Conservation (phyloP, 306 rosid genomes). For the Cicer bijugum region DNA sequence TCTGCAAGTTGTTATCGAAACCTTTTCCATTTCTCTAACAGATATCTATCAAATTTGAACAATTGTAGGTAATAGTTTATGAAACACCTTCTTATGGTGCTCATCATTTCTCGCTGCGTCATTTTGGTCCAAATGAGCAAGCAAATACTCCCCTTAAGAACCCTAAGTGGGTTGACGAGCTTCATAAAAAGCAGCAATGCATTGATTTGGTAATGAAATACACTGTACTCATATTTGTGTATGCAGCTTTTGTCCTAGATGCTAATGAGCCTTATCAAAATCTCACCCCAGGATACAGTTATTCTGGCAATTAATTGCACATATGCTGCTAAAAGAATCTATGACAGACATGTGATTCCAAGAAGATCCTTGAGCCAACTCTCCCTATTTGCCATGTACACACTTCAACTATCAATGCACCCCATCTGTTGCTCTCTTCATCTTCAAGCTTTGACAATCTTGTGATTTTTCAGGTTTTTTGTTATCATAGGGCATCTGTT, state of each 20-base stretch:
- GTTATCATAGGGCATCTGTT: slow-evolving; percentile 61
- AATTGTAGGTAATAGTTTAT: slow-evolving; percentile 71
- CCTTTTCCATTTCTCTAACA: slow-evolving; percentile 41
- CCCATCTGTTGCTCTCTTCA: slow-evolving; percentile 31
- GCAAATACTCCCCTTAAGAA: slow-evolving; percentile 54
- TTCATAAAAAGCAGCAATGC: slow-evolving; percentile 60
- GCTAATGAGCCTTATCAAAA: slow-evolving; percentile 42
- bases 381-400: slow-evolving; percentile 52
- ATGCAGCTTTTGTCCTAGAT: slow-evolving; percentile 30
- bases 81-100: slow-evolving; percentile 72
- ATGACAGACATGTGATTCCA: slow-evolving; percentile 52
- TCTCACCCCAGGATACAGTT: slow-evolving; percentile 65
- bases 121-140: slow-evolving; percentile 55
- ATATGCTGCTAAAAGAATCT: slow-evolving; percentile 58
- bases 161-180: slow-evolving; percentile 82
- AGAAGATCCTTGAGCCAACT: slow-evolving; percentile 54
- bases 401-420: slow-evolving; percentile 36
- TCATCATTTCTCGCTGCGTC: slow-evolving; percentile 72
- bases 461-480: slow-evolving; percentile 67
- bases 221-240: slow-evolving; percentile 41
- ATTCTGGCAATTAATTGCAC: slow-evolving; percentile 80
- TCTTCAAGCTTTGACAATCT: slow-evolving; percentile 44
- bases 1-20: slow-evolving; percentile 37
- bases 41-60: slow-evolving; percentile 39
- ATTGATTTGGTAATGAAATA: slow-evolving; percentile 70